phyloP scores from a whole-genome alignment of 2,329 filamentous ascomycete genomes.

The Rhexocercosporidium sp. region DNA sequence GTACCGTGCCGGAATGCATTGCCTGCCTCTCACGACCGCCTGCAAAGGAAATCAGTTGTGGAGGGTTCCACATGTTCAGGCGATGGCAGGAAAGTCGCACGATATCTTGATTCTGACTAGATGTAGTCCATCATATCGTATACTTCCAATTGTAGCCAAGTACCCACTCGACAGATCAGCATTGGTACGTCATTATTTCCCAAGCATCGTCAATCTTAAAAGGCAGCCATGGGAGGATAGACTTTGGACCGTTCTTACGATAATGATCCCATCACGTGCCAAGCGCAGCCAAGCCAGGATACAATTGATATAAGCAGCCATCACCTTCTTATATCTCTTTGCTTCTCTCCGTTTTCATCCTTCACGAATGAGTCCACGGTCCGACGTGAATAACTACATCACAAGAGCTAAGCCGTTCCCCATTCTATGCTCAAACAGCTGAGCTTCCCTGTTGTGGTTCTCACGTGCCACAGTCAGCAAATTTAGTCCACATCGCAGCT shows the following conservation, averaged over 20 bases:
- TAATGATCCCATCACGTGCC: neutral
- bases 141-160: neutral
- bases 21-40: no score
- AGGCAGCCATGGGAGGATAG: neutral
- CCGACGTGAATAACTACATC: neutral
- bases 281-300: neutral
- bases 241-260: neutral
- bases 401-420: neutral
- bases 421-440: no score
- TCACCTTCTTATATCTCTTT: neutral
- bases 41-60: neutral
- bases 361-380: no score
- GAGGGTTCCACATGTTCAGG: neutral
- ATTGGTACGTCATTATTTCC: neutral
- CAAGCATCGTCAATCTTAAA: neutral
- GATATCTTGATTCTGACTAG: neutral
- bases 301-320: constrained; percentile 1
- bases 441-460: no score
- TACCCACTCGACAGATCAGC: neutral
- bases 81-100: no score
- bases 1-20: no score
- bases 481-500: no score
- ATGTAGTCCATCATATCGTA: neutral
- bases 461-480: no score
- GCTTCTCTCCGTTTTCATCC: neutral